phyloP scores from a whole-genome alignment of 305 asterid genomes.

The Andrographis paniculata region DNA sequence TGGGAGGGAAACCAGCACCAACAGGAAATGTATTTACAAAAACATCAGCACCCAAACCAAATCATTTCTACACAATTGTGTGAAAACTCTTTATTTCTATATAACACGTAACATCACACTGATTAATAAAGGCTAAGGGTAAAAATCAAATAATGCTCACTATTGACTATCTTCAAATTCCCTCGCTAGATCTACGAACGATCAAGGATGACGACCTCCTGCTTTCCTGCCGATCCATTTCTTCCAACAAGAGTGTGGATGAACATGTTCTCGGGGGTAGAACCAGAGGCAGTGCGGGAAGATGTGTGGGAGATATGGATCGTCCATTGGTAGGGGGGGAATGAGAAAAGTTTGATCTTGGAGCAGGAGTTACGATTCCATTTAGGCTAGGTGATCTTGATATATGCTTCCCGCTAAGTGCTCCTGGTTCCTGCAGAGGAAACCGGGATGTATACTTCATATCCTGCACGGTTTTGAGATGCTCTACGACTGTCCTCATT shows the following conservation, averaged over 20 bases:
- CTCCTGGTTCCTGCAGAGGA: conserved; percentile 85
- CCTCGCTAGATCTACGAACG: conserved; percentile 57
- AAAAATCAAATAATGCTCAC: conserved; percentile 27
- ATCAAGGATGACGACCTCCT: conserved; percentile 54
- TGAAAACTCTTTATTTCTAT: conserved; percentile 31
- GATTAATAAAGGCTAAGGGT: conserved; percentile 13
- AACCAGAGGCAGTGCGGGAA: conserved; percentile 40
- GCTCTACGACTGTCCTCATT: conserved; percentile 84
- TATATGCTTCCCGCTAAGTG: conserved; percentile 59
- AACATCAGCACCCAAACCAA: conserved; percentile 16
- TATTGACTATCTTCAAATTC: conserved; percentile 62
- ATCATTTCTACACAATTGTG: conserved; percentile 22
- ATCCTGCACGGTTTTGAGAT: conserved; percentile 72
- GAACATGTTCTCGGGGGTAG: conserved; percentile 63
- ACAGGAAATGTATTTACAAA: conserved; percentile 32
- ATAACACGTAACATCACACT: conserved; percentile 38
- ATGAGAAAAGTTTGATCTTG: conserved; percentile 45
- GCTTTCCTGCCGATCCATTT: conserved; percentile 51
- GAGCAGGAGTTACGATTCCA: conserved; percentile 47
- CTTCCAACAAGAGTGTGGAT: conserved; percentile 47
- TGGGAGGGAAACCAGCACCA: conserved; percentile 11
- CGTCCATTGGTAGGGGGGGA: conserved; percentile 43
- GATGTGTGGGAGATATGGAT: conserved; percentile 32
- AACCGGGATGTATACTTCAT: conserved; percentile 79
- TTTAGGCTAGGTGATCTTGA: conserved; percentile 76